These are phyloP conservation scores for Postia placenta DNA, from an alignment of 768 basidiomycete genomes.

Conservation along the genomic window DNA sequence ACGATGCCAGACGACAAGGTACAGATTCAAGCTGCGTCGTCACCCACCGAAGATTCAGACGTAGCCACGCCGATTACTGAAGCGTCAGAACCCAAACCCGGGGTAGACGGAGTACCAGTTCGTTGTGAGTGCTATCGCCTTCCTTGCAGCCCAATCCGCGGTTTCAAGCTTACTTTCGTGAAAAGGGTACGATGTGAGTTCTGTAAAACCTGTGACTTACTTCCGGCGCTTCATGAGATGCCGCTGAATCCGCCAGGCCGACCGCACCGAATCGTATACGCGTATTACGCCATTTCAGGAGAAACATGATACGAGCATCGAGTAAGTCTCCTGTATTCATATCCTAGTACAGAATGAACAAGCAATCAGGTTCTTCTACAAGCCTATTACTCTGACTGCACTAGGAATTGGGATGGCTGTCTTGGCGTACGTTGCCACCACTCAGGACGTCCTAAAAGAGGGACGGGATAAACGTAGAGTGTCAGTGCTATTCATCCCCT, in stretches of 20 bases:
- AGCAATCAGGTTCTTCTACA: slow-evolving; percentile 70
- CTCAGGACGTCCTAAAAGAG: slow-evolving; percentile 80
- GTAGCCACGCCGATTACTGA: slow-evolving; percentile 33
- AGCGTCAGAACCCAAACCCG: slow-evolving; percentile 61
- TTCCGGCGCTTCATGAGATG: neutral
- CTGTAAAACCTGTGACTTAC: neutral
- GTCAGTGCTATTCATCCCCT: slow-evolving; percentile 37
- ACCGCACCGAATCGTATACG: slow-evolving; percentile 80
- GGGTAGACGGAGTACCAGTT: slow-evolving; percentile 68
- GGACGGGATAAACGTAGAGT: slow-evolving; percentile 75
- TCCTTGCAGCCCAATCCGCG: neutral
- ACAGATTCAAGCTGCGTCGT: slow-evolving; percentile 10
- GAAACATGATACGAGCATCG: slow-evolving; percentile 74
- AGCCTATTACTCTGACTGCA: slow-evolving; percentile 73
- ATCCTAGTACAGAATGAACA: neutral
- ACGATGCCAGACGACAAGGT: slow-evolving; percentile 9
- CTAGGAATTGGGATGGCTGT: slow-evolving; percentile 59
- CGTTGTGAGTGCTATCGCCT: slow-evolving; percentile 54
- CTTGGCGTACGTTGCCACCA: slow-evolving; percentile 77
- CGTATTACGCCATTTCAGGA: slow-evolving; percentile 81
- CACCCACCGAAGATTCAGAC: slow-evolving; percentile 63
- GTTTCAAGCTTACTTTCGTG: neutral
- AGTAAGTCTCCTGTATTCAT: slow-evolving; percentile 42
- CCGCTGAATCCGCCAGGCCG: slow-evolving; percentile 43
- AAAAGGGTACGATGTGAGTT: slow-evolving; percentile 73